A percentile compares a stretch with the other conserved stretches of the same genome.
Evolutionary conservation across 495 filamentous ascomycete species (phyloP).

Genomic region (Talaromyces ruber): DNA sequence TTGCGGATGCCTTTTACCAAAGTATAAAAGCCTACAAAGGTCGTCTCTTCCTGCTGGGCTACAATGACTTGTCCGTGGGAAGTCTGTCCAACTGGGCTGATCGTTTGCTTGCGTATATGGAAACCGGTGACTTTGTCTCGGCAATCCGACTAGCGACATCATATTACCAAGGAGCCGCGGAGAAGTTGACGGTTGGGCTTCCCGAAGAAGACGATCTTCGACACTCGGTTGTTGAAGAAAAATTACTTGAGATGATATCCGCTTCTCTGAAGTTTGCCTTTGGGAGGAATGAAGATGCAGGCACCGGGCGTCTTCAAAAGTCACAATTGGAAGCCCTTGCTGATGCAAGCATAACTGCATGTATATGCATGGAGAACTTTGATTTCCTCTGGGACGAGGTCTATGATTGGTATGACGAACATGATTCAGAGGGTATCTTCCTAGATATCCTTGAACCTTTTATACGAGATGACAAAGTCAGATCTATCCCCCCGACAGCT

Average conservation of each 20-base stretch:
- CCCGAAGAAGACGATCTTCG: conserved; percentile 73
- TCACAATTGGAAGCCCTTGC: conserved; percentile 69
- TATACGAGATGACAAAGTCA: conserved; percentile 70
- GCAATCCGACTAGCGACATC: conserved; percentile 85
- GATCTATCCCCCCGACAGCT: conserved; percentile 67
- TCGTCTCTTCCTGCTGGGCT: conserved; percentile 81
- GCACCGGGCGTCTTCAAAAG: conserved; percentile 38
- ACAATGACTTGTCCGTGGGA: conserved; percentile 82
- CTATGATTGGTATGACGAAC: conserved; percentile 82
- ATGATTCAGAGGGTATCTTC: conserved; percentile 62
- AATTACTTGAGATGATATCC: conserved; percentile 86
- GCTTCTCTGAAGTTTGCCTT: conserved; percentile 91
- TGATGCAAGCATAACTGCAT: conserved; percentile 73
- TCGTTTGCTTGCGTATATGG: conserved; percentile 88
- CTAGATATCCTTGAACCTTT: conserved; percentile 79
- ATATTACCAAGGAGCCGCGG: conserved; percentile 80
- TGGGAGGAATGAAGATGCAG: conserved; percentile 44
- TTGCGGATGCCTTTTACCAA: conserved; percentile 96
- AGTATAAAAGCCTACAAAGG: conserved; percentile 95
- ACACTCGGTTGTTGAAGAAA: conserved; percentile 78
- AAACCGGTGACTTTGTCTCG: conserved; percentile 84
- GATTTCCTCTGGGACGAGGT: conserved; percentile 89
- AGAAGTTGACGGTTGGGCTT: conserved; percentile 87
- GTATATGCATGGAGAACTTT: conserved; percentile 60
- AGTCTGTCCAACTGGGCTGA: conserved; percentile 98